phyloP scores from a whole-genome alignment of 345 rosid species.

The Melaleuca quinquenervia region DNA sequence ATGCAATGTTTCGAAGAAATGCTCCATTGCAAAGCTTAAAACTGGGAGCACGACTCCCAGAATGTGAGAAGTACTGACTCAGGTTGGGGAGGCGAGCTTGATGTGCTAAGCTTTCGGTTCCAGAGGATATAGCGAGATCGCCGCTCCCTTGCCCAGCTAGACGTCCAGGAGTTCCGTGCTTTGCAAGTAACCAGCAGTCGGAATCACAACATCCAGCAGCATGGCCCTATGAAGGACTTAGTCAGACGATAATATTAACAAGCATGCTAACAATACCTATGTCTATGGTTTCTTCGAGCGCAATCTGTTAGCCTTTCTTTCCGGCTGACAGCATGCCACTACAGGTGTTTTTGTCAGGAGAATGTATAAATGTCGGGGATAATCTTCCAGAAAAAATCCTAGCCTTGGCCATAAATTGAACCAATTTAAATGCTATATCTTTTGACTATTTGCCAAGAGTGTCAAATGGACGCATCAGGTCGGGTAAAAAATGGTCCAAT shows the following conservation, averaged over 20 bases:
- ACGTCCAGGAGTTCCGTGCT: too few species aligned
- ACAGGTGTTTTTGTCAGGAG: not conserved
- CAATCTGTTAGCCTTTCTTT: not conserved
- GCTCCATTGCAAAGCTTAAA: not conserved
- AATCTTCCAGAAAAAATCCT: not conserved
- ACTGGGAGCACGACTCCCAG: not conserved
- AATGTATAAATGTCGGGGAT: not conserved
- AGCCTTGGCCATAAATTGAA: rapidly evolving
- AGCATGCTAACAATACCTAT: not conserved
- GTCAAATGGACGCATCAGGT: too few species aligned
- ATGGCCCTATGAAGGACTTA: not conserved
- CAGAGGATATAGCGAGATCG: not conserved
- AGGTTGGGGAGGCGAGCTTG: not conserved
- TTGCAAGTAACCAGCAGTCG: too few species aligned
- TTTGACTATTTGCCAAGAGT: rapidly evolving
- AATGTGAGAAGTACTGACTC: not conserved
- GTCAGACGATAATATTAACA: not conserved
- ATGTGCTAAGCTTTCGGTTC: not conserved
- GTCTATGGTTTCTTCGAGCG: not conserved
- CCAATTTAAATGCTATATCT: rapidly evolving
- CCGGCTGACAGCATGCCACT: not conserved
- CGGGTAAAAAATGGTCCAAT: too few species aligned
- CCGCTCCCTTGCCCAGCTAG: too few species aligned
- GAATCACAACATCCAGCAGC: not conserved
- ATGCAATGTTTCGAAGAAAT: not conserved